Base-by-base conservation (phyloP, 2,329 filamentous ascomycete genomes). In the Colletotrichum tabaci region DNA sequence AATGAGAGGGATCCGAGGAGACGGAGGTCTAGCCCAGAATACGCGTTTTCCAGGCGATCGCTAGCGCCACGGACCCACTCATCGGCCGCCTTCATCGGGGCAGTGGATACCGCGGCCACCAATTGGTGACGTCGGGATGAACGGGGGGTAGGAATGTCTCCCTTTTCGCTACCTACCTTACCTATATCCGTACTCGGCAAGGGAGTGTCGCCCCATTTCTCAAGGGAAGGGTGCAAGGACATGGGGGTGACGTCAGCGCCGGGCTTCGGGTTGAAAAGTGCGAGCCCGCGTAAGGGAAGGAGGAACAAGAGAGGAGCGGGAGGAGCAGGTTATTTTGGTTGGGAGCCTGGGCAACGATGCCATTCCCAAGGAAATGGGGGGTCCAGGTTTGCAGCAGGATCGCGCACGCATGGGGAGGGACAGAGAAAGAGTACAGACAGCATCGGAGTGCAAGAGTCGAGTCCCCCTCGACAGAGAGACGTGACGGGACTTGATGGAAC, bases 31-130 rank as follows among this genome's bases (percentile, higher is more conserved):
- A 52, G 60, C 60, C 60, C 40, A 57, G 50, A 68, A 68, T 49
- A 71, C 57, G 64, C 58, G 68, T 50, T 67, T 71, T 67, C 50
- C 38, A 68, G 64, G 58, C 65, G 65, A 71, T 71, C 68, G 55
- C 16, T 58, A 67, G 58, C 68, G 65, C 64, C 38, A 47, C 49
- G 50, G 60, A 21, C 35, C 68, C 68, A 67, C n/a, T 47, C 18
- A 38, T 57, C 44, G 61, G 23, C 18, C 30, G n/a, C 30, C 21
- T n/a, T 53, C 21, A 21, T 30, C 7, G 56, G 30, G 58, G 16
- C 50, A 38, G 38, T 55, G 18, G 30, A 55, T 55, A 30, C 30
- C 15, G 7, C 30, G 46, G 26, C 56, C 55, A 50, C 64, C 63
- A 71, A 67, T 67, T 67, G 57, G 30, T 71, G 67, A 71, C 67